These are phyloP conservation scores for Pleurotus giganteus DNA, from an alignment of 768 basidiomycete species.

Conservation along the genomic window DNA sequence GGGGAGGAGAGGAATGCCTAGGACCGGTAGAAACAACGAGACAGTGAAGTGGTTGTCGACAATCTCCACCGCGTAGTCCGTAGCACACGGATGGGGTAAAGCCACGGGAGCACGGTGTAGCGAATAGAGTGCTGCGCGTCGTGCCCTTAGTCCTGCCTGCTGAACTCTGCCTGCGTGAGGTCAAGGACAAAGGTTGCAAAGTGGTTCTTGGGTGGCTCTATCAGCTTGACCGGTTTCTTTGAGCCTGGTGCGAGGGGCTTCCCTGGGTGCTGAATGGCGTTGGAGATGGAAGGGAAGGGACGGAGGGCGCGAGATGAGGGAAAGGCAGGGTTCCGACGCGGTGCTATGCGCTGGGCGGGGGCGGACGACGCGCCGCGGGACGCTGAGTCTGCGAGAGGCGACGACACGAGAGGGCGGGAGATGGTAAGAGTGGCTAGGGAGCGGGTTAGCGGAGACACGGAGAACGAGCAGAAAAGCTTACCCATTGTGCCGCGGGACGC, in stretches of 20 bases:
- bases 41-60: too few species aligned
- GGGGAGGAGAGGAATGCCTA: too few species aligned
- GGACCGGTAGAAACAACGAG: too few species aligned
- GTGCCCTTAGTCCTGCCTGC: constrained; percentile 48
- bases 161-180: constrained; percentile 81
- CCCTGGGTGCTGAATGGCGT: constrained; percentile 31
- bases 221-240: constrained; percentile 66
- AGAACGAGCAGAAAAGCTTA: constrained; percentile 19
- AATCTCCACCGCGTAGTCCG: not conserved
- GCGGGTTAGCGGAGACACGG: not conserved
- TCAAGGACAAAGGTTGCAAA: constrained; percentile 71
- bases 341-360: constrained; percentile 28
- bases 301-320: constrained; percentile 73
- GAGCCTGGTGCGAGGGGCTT: constrained; percentile 26
- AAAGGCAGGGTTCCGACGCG: constrained; percentile 54
- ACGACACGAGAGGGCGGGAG: constrained; percentile 51
- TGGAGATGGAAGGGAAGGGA: constrained; percentile 69
- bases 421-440: constrained; percentile 41
- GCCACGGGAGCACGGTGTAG: not conserved
- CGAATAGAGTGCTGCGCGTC: not conserved
- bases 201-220: constrained; percentile 75
- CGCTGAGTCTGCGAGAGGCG: constrained; percentile 54
- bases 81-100: not conserved
- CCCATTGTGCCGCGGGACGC: constrained; percentile 31
- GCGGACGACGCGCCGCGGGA: constrained; percentile 18